phyloP scores from a whole-genome alignment of 495 filamentous ascomycete species.

The Penicillium cinerascens region DNA sequence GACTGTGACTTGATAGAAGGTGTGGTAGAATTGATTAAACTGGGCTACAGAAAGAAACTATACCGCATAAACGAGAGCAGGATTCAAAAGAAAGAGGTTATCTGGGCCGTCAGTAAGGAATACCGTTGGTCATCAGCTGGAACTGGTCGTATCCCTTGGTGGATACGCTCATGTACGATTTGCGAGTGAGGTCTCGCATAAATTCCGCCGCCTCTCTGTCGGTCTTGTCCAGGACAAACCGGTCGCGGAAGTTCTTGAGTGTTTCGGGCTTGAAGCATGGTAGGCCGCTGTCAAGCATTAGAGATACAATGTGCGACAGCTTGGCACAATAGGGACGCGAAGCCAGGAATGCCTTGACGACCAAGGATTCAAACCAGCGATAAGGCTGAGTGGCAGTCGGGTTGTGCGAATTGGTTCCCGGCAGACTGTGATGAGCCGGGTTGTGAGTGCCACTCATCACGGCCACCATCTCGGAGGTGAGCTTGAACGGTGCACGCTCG shows the following conservation, averaged over 20 bases:
- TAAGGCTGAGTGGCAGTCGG: conserved; percentile 78
- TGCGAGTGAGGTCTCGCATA: conserved; percentile 82
- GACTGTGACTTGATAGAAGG: background rate
- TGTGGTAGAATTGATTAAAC: background rate
- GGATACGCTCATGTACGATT: conserved; percentile 81
- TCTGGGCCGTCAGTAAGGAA: conserved; percentile 65
- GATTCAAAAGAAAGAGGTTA: background rate
- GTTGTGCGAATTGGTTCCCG: conserved; percentile 36
- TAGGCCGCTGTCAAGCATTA: conserved; percentile 95
- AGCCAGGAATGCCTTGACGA: conserved; percentile 92
- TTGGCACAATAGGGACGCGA: conserved; percentile 83
- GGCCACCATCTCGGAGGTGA: conserved; percentile 94
- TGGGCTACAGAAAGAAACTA: background rate
- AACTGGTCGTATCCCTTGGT: conserved; percentile 96
- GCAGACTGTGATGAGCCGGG: conserved; percentile 37
- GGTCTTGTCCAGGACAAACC: conserved; percentile 89
- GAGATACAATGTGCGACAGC: conserved; percentile 78
- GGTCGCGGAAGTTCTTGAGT: conserved; percentile 83
- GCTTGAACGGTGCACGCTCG: conserved; percentile 96
- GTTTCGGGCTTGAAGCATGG: conserved; percentile 99
- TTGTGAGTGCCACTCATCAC: conserved; percentile 83
- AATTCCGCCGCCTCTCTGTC: conserved; percentile 95
- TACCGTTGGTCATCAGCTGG: conserved; percentile 95
- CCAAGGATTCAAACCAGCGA: conserved; percentile 93
- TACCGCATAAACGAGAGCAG: background rate